phyloP scores from a whole-genome alignment of 768 basidiomycete species.

The Steccherinum ochraceum region DNA sequence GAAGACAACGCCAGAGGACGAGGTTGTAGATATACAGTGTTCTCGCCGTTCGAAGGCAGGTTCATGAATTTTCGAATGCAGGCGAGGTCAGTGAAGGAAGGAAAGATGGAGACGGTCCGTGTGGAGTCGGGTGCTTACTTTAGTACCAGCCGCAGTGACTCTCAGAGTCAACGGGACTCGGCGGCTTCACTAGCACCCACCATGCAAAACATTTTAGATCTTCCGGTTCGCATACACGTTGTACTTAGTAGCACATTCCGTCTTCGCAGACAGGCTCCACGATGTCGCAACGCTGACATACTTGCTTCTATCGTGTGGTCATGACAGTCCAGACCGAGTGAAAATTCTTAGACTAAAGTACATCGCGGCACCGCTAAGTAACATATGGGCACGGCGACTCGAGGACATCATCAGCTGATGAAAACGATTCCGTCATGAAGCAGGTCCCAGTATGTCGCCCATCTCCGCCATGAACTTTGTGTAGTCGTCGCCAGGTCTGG shows the following conservation, averaged over 20 bases:
- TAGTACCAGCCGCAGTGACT: no score
- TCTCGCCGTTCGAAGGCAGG: not conserved
- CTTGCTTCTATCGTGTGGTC: not conserved
- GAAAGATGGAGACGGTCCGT: no score
- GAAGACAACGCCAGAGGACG: constrained; percentile 57
- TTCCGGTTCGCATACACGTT: no score
- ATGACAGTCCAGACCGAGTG: not conserved
- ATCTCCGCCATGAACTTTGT: constrained; percentile 73
- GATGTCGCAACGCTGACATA: not conserved
- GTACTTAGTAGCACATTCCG: no score
- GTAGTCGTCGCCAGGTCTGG: constrained; percentile 49
- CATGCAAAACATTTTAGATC: no score
- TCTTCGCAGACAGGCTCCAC: not conserved
- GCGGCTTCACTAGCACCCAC: no score
- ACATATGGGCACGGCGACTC: not conserved
- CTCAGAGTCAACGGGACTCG: no score
- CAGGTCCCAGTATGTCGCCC: constrained; percentile 48
- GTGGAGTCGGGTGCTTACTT: no score
- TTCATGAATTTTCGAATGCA: no score
- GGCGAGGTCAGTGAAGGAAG: no score
- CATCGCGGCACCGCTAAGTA: not conserved
- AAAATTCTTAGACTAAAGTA: not conserved
- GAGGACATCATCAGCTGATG: not conserved
- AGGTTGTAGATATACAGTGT: constrained; percentile 48
- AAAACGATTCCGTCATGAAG: not conserved